Base-by-base conservation (phyloP, 169 alveolate genomes). In the Plasmodium inui region DNA sequence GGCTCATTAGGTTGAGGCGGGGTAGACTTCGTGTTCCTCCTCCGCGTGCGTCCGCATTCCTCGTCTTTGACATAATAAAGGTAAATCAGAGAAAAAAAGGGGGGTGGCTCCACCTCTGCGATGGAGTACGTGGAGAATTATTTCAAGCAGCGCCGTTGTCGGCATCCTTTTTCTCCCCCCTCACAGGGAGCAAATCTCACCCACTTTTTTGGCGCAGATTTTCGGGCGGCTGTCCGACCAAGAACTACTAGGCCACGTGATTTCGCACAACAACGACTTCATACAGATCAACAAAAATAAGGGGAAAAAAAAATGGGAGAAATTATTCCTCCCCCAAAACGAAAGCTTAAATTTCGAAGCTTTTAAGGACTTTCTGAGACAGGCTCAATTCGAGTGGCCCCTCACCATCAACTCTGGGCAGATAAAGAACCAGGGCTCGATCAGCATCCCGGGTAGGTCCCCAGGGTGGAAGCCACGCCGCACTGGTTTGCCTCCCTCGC, bases 321-420 rank as follows among this genome's bases (percentile, higher is more conserved):
- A 61, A 46, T 82, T 90, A 70, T 90, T 90, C 73, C 76, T 67
- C 9, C 37, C 76, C 9, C 12, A 50, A 19, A 90, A 79, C 28
- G 74, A 90, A 37, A 44, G 17, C n/a, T 30, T 90, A n/a, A 90
- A 79, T 50, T 79, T 71, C 73, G 92, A 79, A 39, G n/a, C 39
- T 12, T 50, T 90, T 30, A 79, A 90, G 28, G 71, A 8, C 1
- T 90, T 90, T 90, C 22, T 90, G 74, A 44, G 53, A 22, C 82
- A 80, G n/a, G 82, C 39, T 14, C 70, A 37, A 81, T 90, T 90
- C 73, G 95, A 90, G 57, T 90, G 95, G 95, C 95, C 95, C 14
- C 70, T 90, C 12, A 90, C 95, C 19, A 82, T 90, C n/a, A 90
- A 90, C 30, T 81, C 95, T 10, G 95, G 95, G 34, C 95, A 90